phyloP scores from a whole-genome alignment of 73 alveolate species.

The Uronychia binucleata region DNA sequence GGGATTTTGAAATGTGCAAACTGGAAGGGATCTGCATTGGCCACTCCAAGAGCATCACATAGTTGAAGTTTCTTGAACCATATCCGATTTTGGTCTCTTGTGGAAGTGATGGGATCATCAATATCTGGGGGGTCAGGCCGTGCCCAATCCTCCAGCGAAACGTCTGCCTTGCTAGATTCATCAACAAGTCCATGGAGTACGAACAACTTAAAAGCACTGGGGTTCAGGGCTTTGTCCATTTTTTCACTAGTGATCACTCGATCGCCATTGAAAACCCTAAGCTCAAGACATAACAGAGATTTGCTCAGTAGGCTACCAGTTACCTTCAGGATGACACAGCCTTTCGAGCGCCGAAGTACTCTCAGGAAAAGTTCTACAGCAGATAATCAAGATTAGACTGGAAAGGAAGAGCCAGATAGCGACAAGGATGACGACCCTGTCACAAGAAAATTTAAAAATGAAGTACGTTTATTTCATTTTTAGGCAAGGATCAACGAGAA shows the following conservation, averaged over 20 bases:
- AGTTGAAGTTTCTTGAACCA: constrained; percentile 22
- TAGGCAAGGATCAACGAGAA: too few species aligned
- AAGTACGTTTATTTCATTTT: too few species aligned
- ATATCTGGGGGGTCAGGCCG: constrained; percentile 45
- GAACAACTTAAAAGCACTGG: not conserved
- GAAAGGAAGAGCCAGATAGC: too few species aligned
- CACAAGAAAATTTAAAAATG: too few species aligned
- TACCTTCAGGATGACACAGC: too few species aligned
- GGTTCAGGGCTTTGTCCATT: not conserved
- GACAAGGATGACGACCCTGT: too few species aligned
- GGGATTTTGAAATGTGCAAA: constrained; percentile 82
- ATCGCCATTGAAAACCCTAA: not conserved
- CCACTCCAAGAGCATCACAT: constrained; percentile 12
- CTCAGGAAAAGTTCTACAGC: too few species aligned
- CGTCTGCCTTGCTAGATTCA: constrained; percentile 28
- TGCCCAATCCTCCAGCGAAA: constrained; percentile 25
- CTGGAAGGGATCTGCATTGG: constrained; percentile 62
- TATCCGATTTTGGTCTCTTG: constrained; percentile 40
- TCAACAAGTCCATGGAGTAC: not conserved
- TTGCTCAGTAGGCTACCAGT: too few species aligned
- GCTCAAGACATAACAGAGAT: not conserved
- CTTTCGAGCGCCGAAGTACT: too few species aligned
- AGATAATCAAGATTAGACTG: too few species aligned
- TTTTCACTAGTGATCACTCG: not conserved
- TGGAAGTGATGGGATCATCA: constrained; percentile 12